Evolutionary conservation across 768 basidiomycete genomes (phyloP).

Genomic region (Mycena galopus): DNA sequence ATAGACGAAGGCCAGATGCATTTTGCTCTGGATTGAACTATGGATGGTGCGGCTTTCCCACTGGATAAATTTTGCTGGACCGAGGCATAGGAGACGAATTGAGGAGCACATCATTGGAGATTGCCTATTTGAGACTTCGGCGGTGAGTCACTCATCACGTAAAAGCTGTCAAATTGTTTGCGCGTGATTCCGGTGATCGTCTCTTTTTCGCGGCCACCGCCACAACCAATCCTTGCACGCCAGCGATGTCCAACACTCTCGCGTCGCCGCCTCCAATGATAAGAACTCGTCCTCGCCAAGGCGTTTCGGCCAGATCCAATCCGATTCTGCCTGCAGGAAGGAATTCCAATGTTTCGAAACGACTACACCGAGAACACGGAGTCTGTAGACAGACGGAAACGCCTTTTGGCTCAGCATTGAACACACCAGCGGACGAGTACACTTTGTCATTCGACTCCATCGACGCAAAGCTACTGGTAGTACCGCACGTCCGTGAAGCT

Average conservation of each 20-base stretch:
- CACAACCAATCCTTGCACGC: not conserved
- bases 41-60: no score
- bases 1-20: no score
- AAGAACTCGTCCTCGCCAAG: not conserved
- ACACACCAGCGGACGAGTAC: conserved; percentile 32
- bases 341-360: conserved; percentile 24
- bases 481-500: no score
- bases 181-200: not conserved
- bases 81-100: no score
- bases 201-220: conserved; percentile 3
- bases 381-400: no score
- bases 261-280: not conserved
- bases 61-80: no score
- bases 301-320: not conserved
- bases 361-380: conserved; percentile 31
- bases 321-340: not conserved
- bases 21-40: no score
- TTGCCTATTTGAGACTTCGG: not conserved
- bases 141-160: not conserved
- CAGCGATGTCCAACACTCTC: not conserved
- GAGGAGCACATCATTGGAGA: not conserved
- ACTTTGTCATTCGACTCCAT: conserved; percentile 22
- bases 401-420: conserved; percentile 22
- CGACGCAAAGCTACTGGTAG: conserved; percentile 16
- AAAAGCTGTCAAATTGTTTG: conserved; percentile 2